Percentiles rank a stretch among this genome's conserved stretches.
These are phyloP conservation scores for Furcasterigmium furcatum DNA, from an alignment of 2,329 filamentous ascomycete species.

Conservation along the genomic window DNA sequence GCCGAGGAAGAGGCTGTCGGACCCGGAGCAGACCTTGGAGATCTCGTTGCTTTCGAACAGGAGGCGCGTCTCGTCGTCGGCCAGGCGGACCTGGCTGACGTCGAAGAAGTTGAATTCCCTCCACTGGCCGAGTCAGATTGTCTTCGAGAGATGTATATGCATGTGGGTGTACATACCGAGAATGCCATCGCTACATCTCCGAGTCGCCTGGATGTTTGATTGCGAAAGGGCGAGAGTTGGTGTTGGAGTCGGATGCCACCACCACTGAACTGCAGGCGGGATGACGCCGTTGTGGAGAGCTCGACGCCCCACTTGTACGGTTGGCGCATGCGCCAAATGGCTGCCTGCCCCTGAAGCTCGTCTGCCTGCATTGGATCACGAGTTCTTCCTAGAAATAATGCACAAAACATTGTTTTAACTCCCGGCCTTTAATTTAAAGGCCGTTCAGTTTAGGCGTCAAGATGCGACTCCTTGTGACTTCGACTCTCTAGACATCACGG, in stretches of 20 bases:
- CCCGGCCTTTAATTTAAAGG: too few species aligned
- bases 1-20: constrained; percentile 85
- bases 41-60: constrained; percentile 82
- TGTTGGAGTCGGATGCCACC: background rate
- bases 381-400: too few species aligned
- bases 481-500: too few species aligned
- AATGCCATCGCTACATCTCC: constrained; percentile 15
- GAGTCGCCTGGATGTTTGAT: background rate
- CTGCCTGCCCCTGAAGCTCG: too few species aligned
- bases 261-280: too few species aligned
- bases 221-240: too few species aligned
- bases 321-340: background rate
- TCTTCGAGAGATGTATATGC: background rate
- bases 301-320: constrained; percentile 4
- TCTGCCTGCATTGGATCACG: too few species aligned
- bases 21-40: constrained; percentile 80
- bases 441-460: too few species aligned
- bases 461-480: too few species aligned
- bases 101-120: constrained; percentile 99
- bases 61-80: constrained; percentile 73
- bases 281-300: constrained; percentile 22
- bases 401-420: too few species aligned
- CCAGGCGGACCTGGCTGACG: constrained; percentile 77
- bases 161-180: constrained; percentile 5
- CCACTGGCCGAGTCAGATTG: constrained; percentile 59